These are phyloP conservation scores for Viola pubescens DNA, from an alignment of 441 rosid species.

Conservation along the genomic window DNA sequence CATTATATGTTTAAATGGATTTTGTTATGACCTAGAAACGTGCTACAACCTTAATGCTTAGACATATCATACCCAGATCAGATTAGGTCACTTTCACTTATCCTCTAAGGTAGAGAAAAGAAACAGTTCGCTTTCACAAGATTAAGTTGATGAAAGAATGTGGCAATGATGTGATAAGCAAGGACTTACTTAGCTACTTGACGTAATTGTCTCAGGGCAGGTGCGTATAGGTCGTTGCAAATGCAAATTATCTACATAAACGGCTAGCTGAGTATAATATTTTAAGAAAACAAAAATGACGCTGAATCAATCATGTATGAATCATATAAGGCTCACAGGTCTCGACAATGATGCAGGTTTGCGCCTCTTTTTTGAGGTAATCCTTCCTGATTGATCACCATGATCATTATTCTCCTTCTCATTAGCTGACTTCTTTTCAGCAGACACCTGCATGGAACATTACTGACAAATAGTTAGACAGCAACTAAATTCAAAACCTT, in stretches of 20 bases:
- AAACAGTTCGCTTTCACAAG: neutral
- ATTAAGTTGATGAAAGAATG: conserved; percentile 3
- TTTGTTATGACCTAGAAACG: neutral
- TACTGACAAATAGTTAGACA: conserved; percentile 8
- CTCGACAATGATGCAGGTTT: conserved; percentile 60
- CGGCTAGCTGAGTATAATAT: conserved; percentile 9
- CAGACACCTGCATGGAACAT: conserved; percentile 44
- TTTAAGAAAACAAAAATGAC: conserved; percentile 3
- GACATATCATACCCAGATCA: neutral
- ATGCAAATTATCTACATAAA: conserved; percentile 75
- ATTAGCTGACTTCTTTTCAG: conserved; percentile 53
- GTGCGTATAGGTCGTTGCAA: conserved; percentile 93
- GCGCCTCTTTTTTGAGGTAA: conserved; percentile 50
- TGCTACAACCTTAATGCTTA: neutral
- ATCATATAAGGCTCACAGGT: conserved; percentile 55
- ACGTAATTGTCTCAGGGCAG: conserved; percentile 87
- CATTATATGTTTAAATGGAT: neutral
- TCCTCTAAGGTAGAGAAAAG: neutral
- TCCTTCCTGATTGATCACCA: conserved; percentile 41
- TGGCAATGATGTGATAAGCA: conserved; percentile 5
- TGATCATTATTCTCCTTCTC: conserved; percentile 53
- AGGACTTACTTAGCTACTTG: conserved; percentile 88
- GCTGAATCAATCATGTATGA: conserved; percentile 11
- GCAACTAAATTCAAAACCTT: conserved; percentile 1
- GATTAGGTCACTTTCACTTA: neutral